A percentile compares a stretch with the other conserved stretches of the same genome.
phyloP scores from a whole-genome alignment of 352 stramenopile species.

The Globisporangium cylindrosporum region DNA sequence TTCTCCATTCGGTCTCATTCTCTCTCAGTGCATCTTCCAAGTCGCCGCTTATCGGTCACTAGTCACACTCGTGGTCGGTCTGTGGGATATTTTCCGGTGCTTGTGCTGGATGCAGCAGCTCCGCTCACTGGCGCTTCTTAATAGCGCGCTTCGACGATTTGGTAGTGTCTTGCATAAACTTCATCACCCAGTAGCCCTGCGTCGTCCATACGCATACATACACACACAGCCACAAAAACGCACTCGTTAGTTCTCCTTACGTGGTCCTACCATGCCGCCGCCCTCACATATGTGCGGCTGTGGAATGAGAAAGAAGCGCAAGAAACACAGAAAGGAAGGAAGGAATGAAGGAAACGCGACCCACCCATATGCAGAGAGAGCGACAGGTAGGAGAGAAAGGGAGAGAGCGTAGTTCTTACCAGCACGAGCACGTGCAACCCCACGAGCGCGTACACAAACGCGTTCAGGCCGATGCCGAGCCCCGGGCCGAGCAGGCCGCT shows the following conservation, averaged over 20 bases:
- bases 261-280: background rate
- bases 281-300: background rate
- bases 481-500: conserved; percentile 32
- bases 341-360: background rate
- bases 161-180: conserved; percentile 60
- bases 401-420: conserved; percentile 30
- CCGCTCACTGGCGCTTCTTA: conserved; percentile 63
- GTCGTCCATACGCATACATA: background rate
- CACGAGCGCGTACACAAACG: conserved; percentile 65
- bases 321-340: background rate
- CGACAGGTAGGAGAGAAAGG: conserved; percentile 17
- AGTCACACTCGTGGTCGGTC: background rate
- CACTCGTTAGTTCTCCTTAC: background rate
- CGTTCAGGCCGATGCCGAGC: conserved; percentile 58
- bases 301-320: too few species aligned
- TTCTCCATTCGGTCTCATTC: background rate
- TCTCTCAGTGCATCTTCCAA: background rate
- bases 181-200: conserved; percentile 63
- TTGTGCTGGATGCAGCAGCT: background rate
- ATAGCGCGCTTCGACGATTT: conserved; percentile 25
- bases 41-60: background rate
- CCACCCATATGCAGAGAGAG: conserved; percentile 18
- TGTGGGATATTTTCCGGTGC: background rate
- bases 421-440: conserved; percentile 70
- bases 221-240: background rate